phyloP scores from a whole-genome alignment of 2,329 filamentous ascomycete species.

The Zelopaecilomyces penicillatus region DNA sequence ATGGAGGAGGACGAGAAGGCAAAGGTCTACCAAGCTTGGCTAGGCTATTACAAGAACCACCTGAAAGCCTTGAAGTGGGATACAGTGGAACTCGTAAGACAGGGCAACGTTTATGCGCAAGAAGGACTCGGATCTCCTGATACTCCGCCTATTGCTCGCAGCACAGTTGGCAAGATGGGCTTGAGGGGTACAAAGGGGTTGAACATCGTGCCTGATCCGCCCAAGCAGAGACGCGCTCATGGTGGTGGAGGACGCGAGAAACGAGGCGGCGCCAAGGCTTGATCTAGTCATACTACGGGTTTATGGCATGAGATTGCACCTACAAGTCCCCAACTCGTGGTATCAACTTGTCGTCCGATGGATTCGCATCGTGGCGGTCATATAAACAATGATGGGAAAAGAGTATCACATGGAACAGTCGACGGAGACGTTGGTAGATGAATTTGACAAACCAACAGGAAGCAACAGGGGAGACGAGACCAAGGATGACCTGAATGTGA shows the following conservation, averaged over 20 bases:
- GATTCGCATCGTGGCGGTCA: too few species aligned
- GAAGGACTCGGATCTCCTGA: conserved; percentile 39
- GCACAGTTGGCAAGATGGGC: conserved; percentile 48
- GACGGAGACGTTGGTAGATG: too few species aligned
- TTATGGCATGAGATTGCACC: too few species aligned
- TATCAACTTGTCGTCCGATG: too few species aligned
- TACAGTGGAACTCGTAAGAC: conserved; percentile 36
- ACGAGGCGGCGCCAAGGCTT: background rate
- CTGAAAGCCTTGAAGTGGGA: conserved; percentile 36
- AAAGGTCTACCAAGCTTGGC: conserved; percentile 48
- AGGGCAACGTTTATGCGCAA: conserved; percentile 43
- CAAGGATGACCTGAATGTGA: too few species aligned
- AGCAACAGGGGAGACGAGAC: too few species aligned
- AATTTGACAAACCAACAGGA: too few species aligned
- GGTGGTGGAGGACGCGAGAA: background rate
- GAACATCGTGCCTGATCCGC: conserved; percentile 35
- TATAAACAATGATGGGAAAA: too few species aligned
- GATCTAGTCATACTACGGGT: too few species aligned
- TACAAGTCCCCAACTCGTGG: too few species aligned
- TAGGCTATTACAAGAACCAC: conserved; percentile 47
- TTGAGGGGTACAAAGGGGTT: conserved; percentile 43
- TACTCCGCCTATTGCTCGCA: conserved; percentile 38
- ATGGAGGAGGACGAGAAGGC: conserved; percentile 37
- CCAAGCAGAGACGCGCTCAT: conserved; percentile 13
- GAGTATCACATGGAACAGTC: too few species aligned